Evolutionary conservation across 2,329 filamentous ascomycete genomes (phyloP).

Genomic region (Neofusicoccum cordaticola): DNA sequence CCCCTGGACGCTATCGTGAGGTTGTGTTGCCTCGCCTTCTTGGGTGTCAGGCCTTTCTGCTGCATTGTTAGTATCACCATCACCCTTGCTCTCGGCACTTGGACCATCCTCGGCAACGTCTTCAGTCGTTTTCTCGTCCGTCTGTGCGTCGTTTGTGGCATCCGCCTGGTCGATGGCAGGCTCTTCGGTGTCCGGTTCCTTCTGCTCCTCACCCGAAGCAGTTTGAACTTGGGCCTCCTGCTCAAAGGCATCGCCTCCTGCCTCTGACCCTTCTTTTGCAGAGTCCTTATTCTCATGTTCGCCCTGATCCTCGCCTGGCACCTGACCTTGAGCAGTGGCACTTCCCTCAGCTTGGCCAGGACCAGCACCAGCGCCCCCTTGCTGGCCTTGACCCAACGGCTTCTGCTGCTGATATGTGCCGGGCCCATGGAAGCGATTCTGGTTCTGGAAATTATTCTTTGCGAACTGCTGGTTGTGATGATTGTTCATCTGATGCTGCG

Average conservation of each 20-base stretch:
- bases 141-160: constrained; percentile 1
- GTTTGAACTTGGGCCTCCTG: constrained; percentile 18
- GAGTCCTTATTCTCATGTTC: neutral
- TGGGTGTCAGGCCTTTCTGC: constrained; percentile 25
- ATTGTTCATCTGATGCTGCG: constrained; percentile 43
- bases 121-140: neutral
- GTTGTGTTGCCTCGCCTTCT: constrained; percentile 31
- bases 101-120: constrained; percentile 12
- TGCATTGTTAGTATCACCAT: constrained; percentile 15
- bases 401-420: constrained; percentile 45
- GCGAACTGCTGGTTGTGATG: constrained; percentile 54
- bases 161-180: neutral
- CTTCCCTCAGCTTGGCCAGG: constrained; percentile 15
- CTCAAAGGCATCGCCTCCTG: constrained; percentile 26
- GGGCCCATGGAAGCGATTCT: constrained; percentile 75
- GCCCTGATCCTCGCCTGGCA: neutral
- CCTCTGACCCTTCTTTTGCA: neutral
- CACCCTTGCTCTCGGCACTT: constrained; percentile 22
- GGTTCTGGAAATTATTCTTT: constrained; percentile 64
- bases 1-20: neutral
- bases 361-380: constrained; percentile 30
- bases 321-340: constrained; percentile 11
- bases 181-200: constrained; percentile 17
- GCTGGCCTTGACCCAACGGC: constrained; percentile 41
- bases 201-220: neutral